Percentiles rank a stretch among this genome's conserved stretches.
These are phyloP conservation scores for Lodderomyces metapsilosis DNA, from an alignment of 1,139 yeast species.

Conservation along the genomic window DNA sequence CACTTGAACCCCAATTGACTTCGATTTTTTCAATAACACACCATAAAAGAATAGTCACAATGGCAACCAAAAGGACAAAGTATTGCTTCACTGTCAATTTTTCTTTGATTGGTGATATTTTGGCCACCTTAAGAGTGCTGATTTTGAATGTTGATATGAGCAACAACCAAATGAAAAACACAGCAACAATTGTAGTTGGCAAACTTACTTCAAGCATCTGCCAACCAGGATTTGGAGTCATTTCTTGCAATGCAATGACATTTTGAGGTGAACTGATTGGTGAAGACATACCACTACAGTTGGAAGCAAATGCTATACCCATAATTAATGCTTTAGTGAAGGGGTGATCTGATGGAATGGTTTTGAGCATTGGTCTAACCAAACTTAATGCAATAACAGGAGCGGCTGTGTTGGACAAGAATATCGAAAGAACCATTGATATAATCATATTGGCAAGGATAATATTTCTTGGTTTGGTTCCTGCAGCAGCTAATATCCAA, in stretches of 20 bases:
- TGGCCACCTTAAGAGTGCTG: slow-evolving; percentile 41
- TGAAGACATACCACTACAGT: slow-evolving; percentile 94
- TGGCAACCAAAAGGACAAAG: slow-evolving; percentile 64
- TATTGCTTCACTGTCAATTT: slow-evolving; percentile 70
- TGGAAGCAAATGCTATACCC: slow-evolving; percentile 89
- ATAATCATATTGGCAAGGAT: slow-evolving; percentile 80
- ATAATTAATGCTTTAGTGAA: slow-evolving; percentile 82
- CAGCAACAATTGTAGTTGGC: slow-evolving; percentile 67
- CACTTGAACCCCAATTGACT: slow-evolving; percentile 80
- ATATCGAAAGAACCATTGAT: slow-evolving; percentile 84
- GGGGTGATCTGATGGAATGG: slow-evolving; percentile 72
- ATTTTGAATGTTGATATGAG: slow-evolving; percentile 68
- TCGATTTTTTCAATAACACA: slow-evolving; percentile 70
- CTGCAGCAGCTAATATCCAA: slow-evolving; percentile 74
- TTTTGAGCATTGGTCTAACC: slow-evolving; percentile 82
- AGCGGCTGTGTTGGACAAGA: slow-evolving; percentile 96
- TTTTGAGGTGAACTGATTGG: slow-evolving; percentile 97
- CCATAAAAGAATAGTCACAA: slow-evolving; percentile 79
- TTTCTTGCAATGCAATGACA: slow-evolving; percentile 80
- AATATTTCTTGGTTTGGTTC: slow-evolving; percentile 78
- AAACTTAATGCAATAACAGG: slow-evolving; percentile 90
- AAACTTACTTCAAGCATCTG: slow-evolving; percentile 86
- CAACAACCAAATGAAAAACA: slow-evolving; percentile 69
- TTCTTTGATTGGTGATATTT: slow-evolving; percentile 67
- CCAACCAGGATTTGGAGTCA: slow-evolving; percentile 84